Evolutionary conservation across 1,139 yeast species (phyloP), one percentile per base, ranked within the genome.

Genomic region (Saccharomyces hybrid): DNA sequence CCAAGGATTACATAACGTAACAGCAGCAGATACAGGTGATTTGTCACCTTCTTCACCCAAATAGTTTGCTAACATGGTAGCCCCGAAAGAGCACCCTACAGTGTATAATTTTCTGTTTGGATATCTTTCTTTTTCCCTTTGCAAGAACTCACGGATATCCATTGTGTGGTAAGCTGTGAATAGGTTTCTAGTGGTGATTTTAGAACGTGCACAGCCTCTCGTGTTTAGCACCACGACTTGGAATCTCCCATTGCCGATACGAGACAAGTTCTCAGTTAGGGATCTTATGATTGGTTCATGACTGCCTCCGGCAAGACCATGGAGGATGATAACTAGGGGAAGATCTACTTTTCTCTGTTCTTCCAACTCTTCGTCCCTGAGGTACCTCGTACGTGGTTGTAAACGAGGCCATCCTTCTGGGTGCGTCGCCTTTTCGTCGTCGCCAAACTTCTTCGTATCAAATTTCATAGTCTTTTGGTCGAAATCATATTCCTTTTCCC

Each of bases 261-360:
- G 56, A 27, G 67, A 62, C 34, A 73, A 56, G n/a, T 64, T 63
- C 25, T 66, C 64, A 3, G 74, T 67, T 54, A 84, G 68, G 56
- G 91, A 83, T 57, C 96, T 80, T 55, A 90, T 85, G 63, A 90
- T 83, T 2, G 93, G 82, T 67, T 91, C 97, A 62, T 89, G 95
- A 23, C 96, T 85, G 0, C 97, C 96, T 23, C 97, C 97, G 4
- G 89, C 91, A 46, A 91, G 78, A 0, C 97, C 98, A 66, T 91
- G 97, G 51, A 85, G 72, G 5, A 85, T 76, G 26, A 90, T 78
- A 34, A 87, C 78, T 53, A 90, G 72, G 1, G 96, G 96, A 53
- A 74, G 78, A 11, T 73, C 76, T 28, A 73, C 75, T 3, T 69
- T 64, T 28, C 68, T 64, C 4, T 20, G 65, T 4, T 64, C 63